Conservation (phyloP, 805 yeast species). For the Lachancea lanzarotensis region DNA sequence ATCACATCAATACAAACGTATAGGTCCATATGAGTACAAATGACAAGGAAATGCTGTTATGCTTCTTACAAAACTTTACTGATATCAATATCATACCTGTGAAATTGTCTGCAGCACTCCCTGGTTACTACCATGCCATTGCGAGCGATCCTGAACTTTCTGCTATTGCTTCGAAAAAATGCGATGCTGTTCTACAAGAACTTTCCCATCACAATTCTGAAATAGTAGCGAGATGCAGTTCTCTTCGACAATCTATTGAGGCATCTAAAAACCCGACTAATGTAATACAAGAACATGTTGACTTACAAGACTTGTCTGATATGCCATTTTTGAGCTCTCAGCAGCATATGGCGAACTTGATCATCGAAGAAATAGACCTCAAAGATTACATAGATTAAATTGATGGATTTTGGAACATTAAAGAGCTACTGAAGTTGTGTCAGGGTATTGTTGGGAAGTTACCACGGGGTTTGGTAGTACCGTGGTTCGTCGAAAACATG, state of each 20-base stretch:
- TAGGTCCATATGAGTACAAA: neutral
- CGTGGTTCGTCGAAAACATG: conserved; percentile 95
- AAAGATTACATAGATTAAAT: conserved; percentile 2
- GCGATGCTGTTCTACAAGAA: conserved; percentile 3
- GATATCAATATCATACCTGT: conserved; percentile 5
- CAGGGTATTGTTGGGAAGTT: neutral
- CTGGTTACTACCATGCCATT: conserved; percentile 4
- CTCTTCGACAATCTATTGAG: neutral
- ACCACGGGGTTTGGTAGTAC: conserved; percentile 38
- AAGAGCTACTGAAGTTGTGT: neutral
- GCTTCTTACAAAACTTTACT: conserved; percentile 4
- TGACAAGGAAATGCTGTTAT: neutral
- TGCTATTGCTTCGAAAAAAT: neutral
- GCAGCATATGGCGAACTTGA: conserved; percentile 8
- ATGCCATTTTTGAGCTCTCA: conserved; percentile 7
- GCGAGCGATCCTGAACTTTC: conserved; percentile 4
- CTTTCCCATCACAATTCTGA: conserved; percentile 2
- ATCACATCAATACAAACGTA: too few species aligned
- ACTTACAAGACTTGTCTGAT: conserved; percentile 14
- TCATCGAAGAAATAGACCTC: conserved; percentile 9
- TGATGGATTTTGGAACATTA: neutral
- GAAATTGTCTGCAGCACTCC: neutral
- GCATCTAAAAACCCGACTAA: neutral
- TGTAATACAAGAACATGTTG: conserved; percentile 25
- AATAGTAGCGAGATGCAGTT: conserved; percentile 6